phyloP scores from a whole-genome alignment of 2,329 filamentous ascomycete species.

The Coniella vitis region DNA sequence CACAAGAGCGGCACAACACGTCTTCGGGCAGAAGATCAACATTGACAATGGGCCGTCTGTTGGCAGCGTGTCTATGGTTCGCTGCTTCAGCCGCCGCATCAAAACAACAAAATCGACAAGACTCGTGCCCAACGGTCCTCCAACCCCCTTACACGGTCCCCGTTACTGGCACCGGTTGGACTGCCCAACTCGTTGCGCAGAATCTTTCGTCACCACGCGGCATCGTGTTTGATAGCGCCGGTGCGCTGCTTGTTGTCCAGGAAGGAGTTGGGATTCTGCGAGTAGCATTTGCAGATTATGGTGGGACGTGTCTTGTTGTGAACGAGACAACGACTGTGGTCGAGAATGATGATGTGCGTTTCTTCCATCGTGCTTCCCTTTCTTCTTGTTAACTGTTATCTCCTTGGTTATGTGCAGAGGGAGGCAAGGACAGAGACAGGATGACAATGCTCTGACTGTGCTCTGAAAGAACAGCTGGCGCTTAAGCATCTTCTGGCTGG shows the following conservation, averaged over 20 bases:
- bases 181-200: slow-evolving; percentile 26
- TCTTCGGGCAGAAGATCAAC: too few species aligned
- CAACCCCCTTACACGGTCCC: slow-evolving; percentile 23
- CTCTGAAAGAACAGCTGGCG: too few species aligned
- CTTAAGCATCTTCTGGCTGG: too few species aligned
- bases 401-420: too few species aligned
- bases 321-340: slow-evolving; percentile 30
- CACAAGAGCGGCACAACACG: too few species aligned
- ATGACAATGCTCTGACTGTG: too few species aligned
- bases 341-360: slow-evolving; percentile 29
- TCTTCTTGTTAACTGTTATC: too few species aligned
- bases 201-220: slow-evolving; percentile 34
- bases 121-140: slow-evolving; percentile 20
- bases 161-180: slow-evolving; percentile 26
- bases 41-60: too few species aligned
- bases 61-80: too few species aligned
- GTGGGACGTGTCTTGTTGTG: slow-evolving; percentile 35
- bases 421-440: not conserved
- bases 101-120: too few species aligned
- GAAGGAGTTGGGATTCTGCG: slow-evolving; percentile 34
- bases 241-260: slow-evolving; percentile 40
- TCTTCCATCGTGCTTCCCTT: too few species aligned
- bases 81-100: too few species aligned
- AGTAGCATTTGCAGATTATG: slow-evolving; percentile 34
- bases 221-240: slow-evolving; percentile 38